A percentile compares a stretch with the other conserved stretches of the same genome.
These are phyloP conservation scores for Ilex paraguariensis DNA, from an alignment of 305 asterid species.

Conservation along the genomic window DNA sequence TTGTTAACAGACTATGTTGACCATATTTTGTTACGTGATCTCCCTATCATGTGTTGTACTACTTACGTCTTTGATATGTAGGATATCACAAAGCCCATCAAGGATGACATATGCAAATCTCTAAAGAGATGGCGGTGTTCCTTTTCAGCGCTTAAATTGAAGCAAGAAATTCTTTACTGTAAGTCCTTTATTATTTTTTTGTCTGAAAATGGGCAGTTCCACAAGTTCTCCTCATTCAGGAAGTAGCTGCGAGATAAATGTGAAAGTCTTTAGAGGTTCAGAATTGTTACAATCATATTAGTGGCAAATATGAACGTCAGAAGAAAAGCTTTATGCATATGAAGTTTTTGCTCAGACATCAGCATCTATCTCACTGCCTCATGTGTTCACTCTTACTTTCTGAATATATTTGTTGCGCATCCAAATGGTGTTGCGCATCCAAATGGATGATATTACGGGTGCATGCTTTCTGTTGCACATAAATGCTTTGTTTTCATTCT, in stretches of 20 bases:
- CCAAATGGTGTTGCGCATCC: no score
- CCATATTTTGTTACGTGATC: neutral
- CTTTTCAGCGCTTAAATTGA: constrained; percentile 81
- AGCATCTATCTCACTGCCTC: no score
- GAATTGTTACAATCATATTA: neutral
- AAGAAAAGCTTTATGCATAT: no score
- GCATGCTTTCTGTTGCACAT: no score
- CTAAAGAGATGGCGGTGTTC: constrained; percentile 79
- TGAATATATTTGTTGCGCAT: no score
- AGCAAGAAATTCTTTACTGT: constrained; percentile 91
- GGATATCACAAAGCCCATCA: constrained; percentile 94
- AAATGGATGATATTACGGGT: no score
- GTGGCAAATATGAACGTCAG: no score
- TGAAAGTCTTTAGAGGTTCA: constrained; percentile 1
- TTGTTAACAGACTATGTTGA: no score
- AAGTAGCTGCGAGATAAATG: neutral
- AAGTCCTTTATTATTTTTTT: constrained; percentile 23
- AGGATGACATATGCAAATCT: constrained; percentile 65
- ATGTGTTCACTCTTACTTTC: no score
- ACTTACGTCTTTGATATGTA: constrained; percentile 12
- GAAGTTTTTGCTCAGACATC: no score
- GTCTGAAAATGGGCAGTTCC: constrained; percentile 2
- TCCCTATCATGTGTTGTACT: constrained; percentile 2
- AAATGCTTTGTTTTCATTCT: no score
- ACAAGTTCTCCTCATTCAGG: neutral